Base-by-base conservation (phyloP, 192 early-diverging fungal genomes). In the Umbelopsis ramanniana region DNA sequence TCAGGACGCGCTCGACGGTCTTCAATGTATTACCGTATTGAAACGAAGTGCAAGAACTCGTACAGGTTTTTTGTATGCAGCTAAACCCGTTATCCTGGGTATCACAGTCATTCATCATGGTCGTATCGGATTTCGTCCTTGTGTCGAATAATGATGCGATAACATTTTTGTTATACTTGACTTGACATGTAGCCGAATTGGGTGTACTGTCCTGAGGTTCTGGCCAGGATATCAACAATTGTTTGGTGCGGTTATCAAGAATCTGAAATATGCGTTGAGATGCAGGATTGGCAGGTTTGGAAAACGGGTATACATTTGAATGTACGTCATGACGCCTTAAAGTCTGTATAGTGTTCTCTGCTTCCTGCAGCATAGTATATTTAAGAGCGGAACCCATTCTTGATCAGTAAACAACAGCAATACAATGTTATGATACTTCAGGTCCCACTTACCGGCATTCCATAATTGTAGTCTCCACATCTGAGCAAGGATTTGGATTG, bases 211-310 rank as follows among this genome's bases (percentile, higher is more conserved):
- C 29, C 15, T 63, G 29, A 37, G 26, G 33, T 63, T 73, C 72
- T 46, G 73, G 73, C 68, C 67, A 74, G 33, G 73, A 74, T 47
- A 74, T 38, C 26, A 69, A 54, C 29, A 74, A 43, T 26, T 52
- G 69, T 43, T 69, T 74, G 46, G 67, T 45, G 23, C 53, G 50
- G 57, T 69, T 74, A 48, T 74, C 73, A 63, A 63, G 57, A 37
- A 63, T 37, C 57, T 63, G 57, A 19, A 63, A 63, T 63, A 37
- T 63, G 26, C 57, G 57, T 38, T 63, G 57, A 29, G 57, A 63
- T 63, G 57, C 57, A 37, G 29, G 7, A 63, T 11, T 63, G 29
- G 57, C n/a, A 15, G 17, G 17, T 63, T 63, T 63, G 57, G 57
- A 63, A 63, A 38, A 63, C 33, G 11, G 11, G 33, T 63, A 11